These are phyloP conservation scores for Cardiospermum halicacabum DNA, from an alignment of 345 rosid genomes.

Conservation along the genomic window DNA sequence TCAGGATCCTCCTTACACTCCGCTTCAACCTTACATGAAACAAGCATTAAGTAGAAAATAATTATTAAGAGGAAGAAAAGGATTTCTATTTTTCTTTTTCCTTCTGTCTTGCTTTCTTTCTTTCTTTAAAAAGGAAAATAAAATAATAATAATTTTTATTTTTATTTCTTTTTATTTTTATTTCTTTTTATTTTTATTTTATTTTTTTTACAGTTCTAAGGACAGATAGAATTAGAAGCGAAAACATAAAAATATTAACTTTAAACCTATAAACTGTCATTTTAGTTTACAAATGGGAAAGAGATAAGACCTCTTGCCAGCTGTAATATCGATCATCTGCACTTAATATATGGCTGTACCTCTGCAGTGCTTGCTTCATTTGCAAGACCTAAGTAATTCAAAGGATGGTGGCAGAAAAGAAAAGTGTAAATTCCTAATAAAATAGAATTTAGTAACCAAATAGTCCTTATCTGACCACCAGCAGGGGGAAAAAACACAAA, in stretches of 20 bases:
- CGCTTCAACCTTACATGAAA: constrained; percentile 68
- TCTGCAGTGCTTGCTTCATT: constrained; percentile 81
- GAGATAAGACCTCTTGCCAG: constrained; percentile 89
- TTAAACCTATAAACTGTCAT: not conserved
- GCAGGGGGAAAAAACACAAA: constrained; percentile 10
- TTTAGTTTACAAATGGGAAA: constrained; percentile 15
- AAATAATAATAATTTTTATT: too few relatives aligned
- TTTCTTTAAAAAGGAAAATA: too few relatives aligned
- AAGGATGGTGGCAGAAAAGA: constrained; percentile 6
- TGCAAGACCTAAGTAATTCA: constrained; percentile 53
- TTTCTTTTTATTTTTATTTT: too few relatives aligned
- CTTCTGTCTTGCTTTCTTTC: too few relatives aligned
- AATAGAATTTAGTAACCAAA: not conserved
- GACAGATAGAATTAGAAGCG: not conserved
- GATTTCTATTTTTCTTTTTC: too few relatives aligned
- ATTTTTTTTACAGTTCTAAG: too few relatives aligned
- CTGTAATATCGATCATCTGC: constrained; percentile 84
- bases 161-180: too few relatives aligned
- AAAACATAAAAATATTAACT: not conserved
- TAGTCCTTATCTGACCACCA: constrained; percentile 3
- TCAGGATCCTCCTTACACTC: constrained; percentile 91
- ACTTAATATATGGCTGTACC: constrained; percentile 79
- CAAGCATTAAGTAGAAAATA: constrained; percentile 13
- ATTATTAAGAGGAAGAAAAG: constrained; percentile 3
- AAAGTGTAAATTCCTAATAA: not conserved